phyloP scores from a whole-genome alignment of 768 basidiomycete genomes.

The Tulasnella sp. region DNA sequence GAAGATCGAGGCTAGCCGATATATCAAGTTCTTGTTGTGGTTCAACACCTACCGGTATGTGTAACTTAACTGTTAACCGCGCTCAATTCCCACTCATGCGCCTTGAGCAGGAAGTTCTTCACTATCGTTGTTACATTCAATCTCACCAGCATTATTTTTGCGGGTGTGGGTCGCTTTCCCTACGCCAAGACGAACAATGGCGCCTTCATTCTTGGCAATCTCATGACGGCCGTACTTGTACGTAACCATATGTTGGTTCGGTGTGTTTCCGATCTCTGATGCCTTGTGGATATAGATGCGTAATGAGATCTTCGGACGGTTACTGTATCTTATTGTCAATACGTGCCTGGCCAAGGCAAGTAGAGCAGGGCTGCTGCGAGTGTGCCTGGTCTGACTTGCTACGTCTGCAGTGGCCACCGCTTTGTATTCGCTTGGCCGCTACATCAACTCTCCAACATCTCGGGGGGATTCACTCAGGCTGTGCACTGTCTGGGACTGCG shows the following conservation, averaged over 20 bases:
- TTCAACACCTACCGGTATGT: slow-evolving; percentile 13
- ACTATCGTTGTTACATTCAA: slow-evolving; percentile 50
- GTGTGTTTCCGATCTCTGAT: background rate
- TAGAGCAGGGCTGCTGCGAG: background rate
- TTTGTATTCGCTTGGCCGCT: slow-evolving; percentile 25
- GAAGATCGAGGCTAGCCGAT: background rate
- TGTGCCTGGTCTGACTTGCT: background rate
- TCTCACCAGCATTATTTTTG: slow-evolving; percentile 44
- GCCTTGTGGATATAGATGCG: slow-evolving; percentile 33
- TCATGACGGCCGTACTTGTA: slow-evolving; percentile 52
- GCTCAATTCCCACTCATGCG: background rate
- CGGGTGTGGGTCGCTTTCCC: slow-evolving; percentile 51
- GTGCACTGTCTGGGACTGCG: slow-evolving; percentile 48
- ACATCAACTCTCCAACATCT: slow-evolving; percentile 42
- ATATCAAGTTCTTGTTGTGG: slow-evolving; percentile 8
- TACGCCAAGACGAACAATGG: slow-evolving; percentile 57
- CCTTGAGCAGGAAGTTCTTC: slow-evolving; percentile 55
- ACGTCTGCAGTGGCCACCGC: slow-evolving; percentile 51
- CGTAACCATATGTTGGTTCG: background rate
- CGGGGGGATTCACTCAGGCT: slow-evolving; percentile 70
- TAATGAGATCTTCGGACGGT: slow-evolving; percentile 74
- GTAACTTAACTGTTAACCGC: background rate
- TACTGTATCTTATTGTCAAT: slow-evolving; percentile 59
- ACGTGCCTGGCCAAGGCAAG: slow-evolving; percentile 63
- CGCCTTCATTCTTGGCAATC: slow-evolving; percentile 62